Base-by-base conservation (phyloP, 371 early-diverging fungal species). In the Lichtheimia hyalospora region DNA sequence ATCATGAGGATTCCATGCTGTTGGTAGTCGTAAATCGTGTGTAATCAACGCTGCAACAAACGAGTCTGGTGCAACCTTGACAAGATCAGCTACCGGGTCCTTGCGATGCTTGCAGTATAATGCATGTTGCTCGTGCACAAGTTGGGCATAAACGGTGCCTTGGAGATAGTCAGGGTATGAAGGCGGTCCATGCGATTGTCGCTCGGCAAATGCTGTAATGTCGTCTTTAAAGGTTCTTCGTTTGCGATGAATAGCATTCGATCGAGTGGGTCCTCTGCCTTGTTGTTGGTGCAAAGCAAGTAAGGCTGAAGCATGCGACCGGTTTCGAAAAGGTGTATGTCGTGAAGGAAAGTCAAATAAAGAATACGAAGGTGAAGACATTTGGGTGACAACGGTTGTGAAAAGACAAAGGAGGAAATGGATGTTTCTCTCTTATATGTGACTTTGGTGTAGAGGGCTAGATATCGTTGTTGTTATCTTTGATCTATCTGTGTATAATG, bases 1-100 rank as follows among this genome's bases (percentile, higher is more conserved):
- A 60, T 86, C 85, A 6, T 71, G 70, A 15, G 66, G 64, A 58
- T 78, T 87, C 90, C 88, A 89, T 34, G 72, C 72, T 4, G 84
- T 76, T 1, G 90, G 90, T 25, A 87, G 64, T 23, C 74, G 66
- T 16, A 76, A 54, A 43, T 76, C 77, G 21, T 62, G 62, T 34
- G 49, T 52, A 14, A 60, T 60, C 25, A 60, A 24, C 3, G 42
- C 44, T 10, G 52, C 54, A 18, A 41, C 23, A 18, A 52, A 34
- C 18, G 54, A 59, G 5, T 59, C 57, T 24, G 48, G 54, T 28
- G 49, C 54, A 23, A 63, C 43, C 18, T 24, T 39, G 12, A 27
- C n/a, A 54, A 41, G 23, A 20, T 57, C 64, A 21, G 21, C 6
- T 21, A 46, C n/a, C 7, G 46, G 46, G 7, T 10, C 46, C 5